A percentile compares a stretch with the other conserved stretches of the same genome.
Conservation (phyloP, 2,329 filamentous ascomycete species). For the Ophiostoma sp. region DNA sequence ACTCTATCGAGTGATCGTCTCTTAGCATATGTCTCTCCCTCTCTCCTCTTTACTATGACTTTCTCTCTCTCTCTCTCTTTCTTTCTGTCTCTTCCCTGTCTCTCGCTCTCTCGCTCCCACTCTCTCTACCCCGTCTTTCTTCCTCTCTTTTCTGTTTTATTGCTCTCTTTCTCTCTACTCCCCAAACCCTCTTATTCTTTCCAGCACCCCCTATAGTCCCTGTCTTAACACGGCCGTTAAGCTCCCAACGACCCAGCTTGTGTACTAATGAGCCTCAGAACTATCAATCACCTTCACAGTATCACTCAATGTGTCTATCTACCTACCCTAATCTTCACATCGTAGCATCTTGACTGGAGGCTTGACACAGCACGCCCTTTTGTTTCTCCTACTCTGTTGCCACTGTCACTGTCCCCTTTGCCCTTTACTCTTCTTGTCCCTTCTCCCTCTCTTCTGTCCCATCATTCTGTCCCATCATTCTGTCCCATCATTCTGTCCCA, state of each 20-base stretch:
- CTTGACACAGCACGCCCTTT: not conserved
- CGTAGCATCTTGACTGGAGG: not conserved
- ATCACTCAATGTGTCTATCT: not conserved
- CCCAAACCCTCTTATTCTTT: not conserved
- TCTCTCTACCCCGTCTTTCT: not conserved
- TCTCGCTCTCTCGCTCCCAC: too few relatives aligned
- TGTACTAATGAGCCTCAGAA: slow-evolving; percentile 4
- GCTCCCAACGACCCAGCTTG: not conserved
- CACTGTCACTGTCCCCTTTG: not conserved
- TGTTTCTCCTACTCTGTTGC: not conserved
- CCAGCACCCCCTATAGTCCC: not conserved
- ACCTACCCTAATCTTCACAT: not conserved
- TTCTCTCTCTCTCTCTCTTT: too few relatives aligned
- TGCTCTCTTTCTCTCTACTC: not conserved
- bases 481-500: not conserved
- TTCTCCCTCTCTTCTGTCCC: not conserved
- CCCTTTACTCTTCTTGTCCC: too few relatives aligned
- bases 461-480: not conserved
- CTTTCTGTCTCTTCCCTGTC: too few relatives aligned
- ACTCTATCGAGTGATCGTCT: not conserved
- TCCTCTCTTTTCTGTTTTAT: not conserved
- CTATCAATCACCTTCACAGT: not conserved
- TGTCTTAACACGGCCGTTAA: not conserved
- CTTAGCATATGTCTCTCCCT: not conserved
- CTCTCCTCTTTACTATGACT: not conserved